Conservation (phyloP, 805 yeast genomes). For the Debaryomyces castellii region DNA sequence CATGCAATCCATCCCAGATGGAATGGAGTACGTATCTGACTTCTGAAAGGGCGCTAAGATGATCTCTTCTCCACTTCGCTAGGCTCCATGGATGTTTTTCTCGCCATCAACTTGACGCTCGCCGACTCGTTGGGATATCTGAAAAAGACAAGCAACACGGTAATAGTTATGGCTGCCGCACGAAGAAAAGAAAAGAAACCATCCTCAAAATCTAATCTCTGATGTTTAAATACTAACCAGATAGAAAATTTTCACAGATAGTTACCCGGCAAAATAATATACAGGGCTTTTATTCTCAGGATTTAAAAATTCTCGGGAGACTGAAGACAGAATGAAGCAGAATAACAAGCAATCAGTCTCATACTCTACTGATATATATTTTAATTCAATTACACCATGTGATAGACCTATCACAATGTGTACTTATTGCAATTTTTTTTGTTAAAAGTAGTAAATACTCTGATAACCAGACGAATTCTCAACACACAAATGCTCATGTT, state of each 20-base stretch:
- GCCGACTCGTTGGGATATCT: constrained; percentile 47
- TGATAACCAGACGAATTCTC: too few species aligned
- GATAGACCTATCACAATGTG: too few species aligned
- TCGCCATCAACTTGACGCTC: constrained; percentile 52
- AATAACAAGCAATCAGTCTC: too few species aligned
- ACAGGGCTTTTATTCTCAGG: background rate
- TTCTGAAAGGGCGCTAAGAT: constrained; percentile 46
- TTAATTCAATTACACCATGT: too few species aligned
- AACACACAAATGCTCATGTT: too few species aligned
- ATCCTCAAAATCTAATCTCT: background rate
- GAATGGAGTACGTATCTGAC: constrained; percentile 16
- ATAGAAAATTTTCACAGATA: background rate
- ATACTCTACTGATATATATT: too few species aligned
- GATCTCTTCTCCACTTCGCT: constrained; percentile 30
- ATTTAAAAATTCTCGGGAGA: background rate
- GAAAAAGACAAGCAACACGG: constrained; percentile 54
- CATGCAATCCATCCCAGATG: constrained; percentile 9
- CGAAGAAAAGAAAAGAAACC: constrained; percentile 27
- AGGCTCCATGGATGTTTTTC: constrained; percentile 35
- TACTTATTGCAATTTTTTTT: too few species aligned
- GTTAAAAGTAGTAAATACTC: too few species aligned
- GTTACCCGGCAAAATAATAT: background rate
- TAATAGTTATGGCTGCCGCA: constrained; percentile 53
- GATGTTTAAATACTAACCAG: background rate
- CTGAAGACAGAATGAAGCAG: too few species aligned